Evolutionary conservation across 345 rosid species (phyloP), one percentile per base, ranked within the genome.

Genomic region (Eutrema yunnanense): DNA sequence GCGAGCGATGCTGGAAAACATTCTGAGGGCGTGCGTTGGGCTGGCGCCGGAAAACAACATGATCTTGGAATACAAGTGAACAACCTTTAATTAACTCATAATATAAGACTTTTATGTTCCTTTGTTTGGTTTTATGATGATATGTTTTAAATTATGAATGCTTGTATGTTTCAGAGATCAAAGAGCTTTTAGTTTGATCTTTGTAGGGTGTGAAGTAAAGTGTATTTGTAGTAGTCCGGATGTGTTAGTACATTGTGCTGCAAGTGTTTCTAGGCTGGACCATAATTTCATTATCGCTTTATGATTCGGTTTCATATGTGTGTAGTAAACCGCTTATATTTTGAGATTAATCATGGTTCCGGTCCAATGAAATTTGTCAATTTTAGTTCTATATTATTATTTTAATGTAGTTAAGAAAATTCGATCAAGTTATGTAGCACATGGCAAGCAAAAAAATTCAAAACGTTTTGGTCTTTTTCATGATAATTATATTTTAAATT

Each of bases 1-100:
- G 81, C 82, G 99, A 4, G 97, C 99, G 0, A 95, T 95, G 99
- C 88, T 92, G 46, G 99, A 95, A 90, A 95, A 95, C 82, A 92
- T 95, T 42, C 54, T 95, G 73, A 86, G 99, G 84, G 97, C 97
- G 29, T 95, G 99, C 59, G 81, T 95, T 56, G 99, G 99, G 2
- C 76, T 95, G 81, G 87, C 99, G 26, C 97, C 99, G 1, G 99
- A 95, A 75, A 95, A 92, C 85, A 92, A 95, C 87, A 95, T 95
- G 99, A 95, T 92, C 67, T 62, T 95, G 84, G 99, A 95, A 41
- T 95, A 87, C 87, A 95, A 92, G 83, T 95, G 96, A 94, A 19
- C 32, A 42, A 6, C 19, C 26, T 54, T 34, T 3, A 48, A 8
- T 38, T 11, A 75, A 69, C 16, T 40, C 74, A 26, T 47, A 4